These are phyloP conservation scores for Paracoccidioides brasiliensis DNA, from an alignment of 2,329 filamentous ascomycete genomes.

Conservation along the genomic window DNA sequence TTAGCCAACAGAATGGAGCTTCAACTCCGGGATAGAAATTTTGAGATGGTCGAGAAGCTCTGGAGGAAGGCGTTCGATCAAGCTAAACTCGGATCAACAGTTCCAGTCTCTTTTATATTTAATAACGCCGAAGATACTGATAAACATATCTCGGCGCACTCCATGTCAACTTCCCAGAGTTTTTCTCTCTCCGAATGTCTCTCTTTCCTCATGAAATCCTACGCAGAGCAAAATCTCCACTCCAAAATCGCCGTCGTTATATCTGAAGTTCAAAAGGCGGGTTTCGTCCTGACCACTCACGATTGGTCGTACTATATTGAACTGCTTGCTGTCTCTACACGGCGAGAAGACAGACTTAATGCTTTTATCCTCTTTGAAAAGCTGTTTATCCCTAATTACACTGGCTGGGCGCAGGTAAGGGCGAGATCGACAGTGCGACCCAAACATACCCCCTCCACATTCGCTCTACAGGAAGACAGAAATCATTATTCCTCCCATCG, in stretches of 20 bases:
- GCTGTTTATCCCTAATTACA: slow-evolving; percentile 65
- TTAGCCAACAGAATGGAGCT: slow-evolving; percentile 47
- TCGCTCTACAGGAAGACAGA: slow-evolving; percentile 22
- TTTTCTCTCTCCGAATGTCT: slow-evolving; percentile 39
- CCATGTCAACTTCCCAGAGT: slow-evolving; percentile 29
- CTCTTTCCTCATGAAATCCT: slow-evolving; percentile 39
- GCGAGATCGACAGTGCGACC: slow-evolving; percentile 23
- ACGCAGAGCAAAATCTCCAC: slow-evolving; percentile 42
- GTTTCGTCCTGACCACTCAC: slow-evolving; percentile 60
- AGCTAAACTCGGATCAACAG: slow-evolving; percentile 31
- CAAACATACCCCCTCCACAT: slow-evolving; percentile 15
- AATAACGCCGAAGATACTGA: neutral
- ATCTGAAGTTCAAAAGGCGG: slow-evolving; percentile 44
- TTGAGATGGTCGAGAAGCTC: slow-evolving; percentile 48
- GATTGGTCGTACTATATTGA: slow-evolving; percentile 75
- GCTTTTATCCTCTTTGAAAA: slow-evolving; percentile 66
- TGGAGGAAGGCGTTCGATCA: slow-evolving; percentile 52
- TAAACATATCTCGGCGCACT: neutral
- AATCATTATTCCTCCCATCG: slow-evolving; percentile 7
- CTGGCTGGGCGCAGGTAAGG: slow-evolving; percentile 49
- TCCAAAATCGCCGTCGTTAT: slow-evolving; percentile 40
- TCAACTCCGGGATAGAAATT: slow-evolving; percentile 45
- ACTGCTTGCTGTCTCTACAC: slow-evolving; percentile 47
- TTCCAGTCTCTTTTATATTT: neutral
- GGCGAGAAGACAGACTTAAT: slow-evolving; percentile 38